Percentiles rank a stretch among this genome's conserved stretches.
These are phyloP conservation scores for Fonsecaea pugnacius DNA, from an alignment of 2,329 filamentous ascomycete species.

Conservation along the genomic window DNA sequence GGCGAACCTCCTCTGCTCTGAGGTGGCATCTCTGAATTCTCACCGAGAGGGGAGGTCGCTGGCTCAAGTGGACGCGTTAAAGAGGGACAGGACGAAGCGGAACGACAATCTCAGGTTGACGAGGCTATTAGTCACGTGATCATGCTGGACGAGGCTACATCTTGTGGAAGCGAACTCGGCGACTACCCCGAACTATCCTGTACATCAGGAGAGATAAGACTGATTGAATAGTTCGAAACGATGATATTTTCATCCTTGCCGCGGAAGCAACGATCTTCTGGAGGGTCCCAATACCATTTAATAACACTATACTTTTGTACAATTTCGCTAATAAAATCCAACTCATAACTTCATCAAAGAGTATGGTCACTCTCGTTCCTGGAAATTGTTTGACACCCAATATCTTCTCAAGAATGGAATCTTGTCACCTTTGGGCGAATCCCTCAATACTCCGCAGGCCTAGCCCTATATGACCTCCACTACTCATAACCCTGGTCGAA, in stretches of 20 bases:
- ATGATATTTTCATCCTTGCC: not conserved
- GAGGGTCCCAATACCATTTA: not conserved
- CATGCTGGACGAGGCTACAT: not conserved
- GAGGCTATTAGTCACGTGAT: not conserved
- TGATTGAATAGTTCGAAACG: not conserved
- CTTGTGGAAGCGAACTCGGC: not conserved
- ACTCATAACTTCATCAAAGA: constrained; percentile 23
- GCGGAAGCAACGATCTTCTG: too few relatives aligned
- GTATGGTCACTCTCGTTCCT: constrained; percentile 10
- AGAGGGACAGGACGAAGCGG: not conserved
- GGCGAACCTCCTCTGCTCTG: constrained; percentile 34
- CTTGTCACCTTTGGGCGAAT: constrained; percentile 15
- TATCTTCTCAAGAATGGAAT: not conserved
- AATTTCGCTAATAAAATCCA: constrained; percentile 22
- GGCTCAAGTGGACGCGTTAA: not conserved
- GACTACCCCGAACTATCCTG: not conserved
- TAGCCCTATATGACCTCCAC: constrained; percentile 24
- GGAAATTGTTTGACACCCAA: not conserved
- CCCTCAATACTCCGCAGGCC: constrained; percentile 29
- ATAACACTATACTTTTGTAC: constrained; percentile 18
- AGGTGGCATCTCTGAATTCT: constrained; percentile 28
- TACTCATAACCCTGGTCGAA: constrained; percentile 21
- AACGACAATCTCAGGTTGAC: too few relatives aligned
- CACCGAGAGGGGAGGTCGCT: not conserved
- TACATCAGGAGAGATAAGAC: not conserved